phyloP scores from a whole-genome alignment of 176 grass and related monocot genomes.

The Phoenix dactylifera region DNA sequence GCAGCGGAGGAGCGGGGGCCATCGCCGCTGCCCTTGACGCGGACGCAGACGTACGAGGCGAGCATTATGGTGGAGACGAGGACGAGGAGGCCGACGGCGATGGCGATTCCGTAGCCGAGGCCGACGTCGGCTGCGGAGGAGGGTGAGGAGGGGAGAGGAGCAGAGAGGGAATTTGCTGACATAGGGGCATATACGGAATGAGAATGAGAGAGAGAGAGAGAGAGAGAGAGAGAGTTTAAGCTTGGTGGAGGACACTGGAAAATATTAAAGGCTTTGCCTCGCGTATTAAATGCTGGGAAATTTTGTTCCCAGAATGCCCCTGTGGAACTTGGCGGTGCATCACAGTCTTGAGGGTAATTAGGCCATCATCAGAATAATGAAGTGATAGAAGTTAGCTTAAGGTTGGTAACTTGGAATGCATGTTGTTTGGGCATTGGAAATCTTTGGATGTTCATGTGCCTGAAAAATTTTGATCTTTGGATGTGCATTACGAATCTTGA shows the following conservation, averaged over 20 bases:
- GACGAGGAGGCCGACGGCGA: constrained; percentile 57
- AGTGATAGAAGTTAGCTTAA: too few relatives aligned
- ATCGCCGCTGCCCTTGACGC: constrained; percentile 26
- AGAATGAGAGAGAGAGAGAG: too few relatives aligned
- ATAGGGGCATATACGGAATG: background rate
- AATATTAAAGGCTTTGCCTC: too few relatives aligned
- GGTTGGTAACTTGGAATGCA: too few relatives aligned
- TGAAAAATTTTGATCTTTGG: too few relatives aligned
- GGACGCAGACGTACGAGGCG: constrained; percentile 63
- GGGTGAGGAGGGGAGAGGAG: background rate
- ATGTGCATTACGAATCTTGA: too few relatives aligned
- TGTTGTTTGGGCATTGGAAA: too few relatives aligned
- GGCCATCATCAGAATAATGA: too few relatives aligned
- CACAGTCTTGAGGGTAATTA: too few relatives aligned
- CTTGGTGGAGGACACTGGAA: background rate
- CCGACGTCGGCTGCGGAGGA: constrained; percentile 29
- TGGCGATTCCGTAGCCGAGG: constrained; percentile 68
- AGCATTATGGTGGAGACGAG: constrained; percentile 69
- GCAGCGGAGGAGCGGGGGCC: background rate
- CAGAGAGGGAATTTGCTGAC: constrained; percentile 9
- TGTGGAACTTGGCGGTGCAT: too few relatives aligned
- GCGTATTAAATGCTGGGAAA: background rate
- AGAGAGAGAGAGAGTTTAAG: background rate
- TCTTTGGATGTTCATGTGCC: too few relatives aligned
- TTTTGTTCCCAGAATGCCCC: too few relatives aligned